Base-by-base conservation (phyloP, 805 yeast genomes). In the Millerozyma acaciae region DNA sequence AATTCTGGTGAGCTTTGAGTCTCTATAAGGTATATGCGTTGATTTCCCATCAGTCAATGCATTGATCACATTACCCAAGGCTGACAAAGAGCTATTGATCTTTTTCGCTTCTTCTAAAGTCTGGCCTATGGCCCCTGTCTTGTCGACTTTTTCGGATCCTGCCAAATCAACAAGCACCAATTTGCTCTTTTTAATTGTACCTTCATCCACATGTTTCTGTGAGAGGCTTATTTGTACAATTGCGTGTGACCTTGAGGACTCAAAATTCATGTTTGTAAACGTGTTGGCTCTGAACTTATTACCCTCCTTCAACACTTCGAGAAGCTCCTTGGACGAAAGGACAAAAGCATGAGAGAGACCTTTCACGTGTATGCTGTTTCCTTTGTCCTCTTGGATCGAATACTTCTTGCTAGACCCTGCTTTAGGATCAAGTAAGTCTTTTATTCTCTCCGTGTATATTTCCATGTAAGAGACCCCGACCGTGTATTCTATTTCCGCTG, bases 101-200 rank as follows among this genome's bases (percentile, higher is more conserved):
- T 81, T 84, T 48, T 84, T 84, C 1, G 95, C 87, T 47, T 88
- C 96, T 50, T 86, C 89, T 6, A 84, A 60, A 2, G 80, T 70
- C 44, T 76, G 77, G 1, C 93, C 93, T 10, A 41, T 29, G 1
- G 89, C 90, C 2, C 93, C 90, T 0, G 93, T 77, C 42, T 78
- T 81, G 37, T 78, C 77, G 23, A 80, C 76, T 53, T 79, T 84
- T 55, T 89, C 96, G 15, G 90, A 80, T 5, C 96, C 95, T 0
- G 95, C 95, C 42, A 87, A 66, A 58, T 87, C 96, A 8, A 86
- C 90, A 22, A 87, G 56, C 46, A 79, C 82, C 39, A 87, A 64
- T 38, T 75, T 77, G 4, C 88, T 80, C 23, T 70, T 65, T 50
- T 76, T 81, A 14, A 74, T 65, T 5, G 76, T 68, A 9, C 83